Conservation (phyloP, 2,329 filamentous ascomycete species). For the Fusarium irregulare region DNA sequence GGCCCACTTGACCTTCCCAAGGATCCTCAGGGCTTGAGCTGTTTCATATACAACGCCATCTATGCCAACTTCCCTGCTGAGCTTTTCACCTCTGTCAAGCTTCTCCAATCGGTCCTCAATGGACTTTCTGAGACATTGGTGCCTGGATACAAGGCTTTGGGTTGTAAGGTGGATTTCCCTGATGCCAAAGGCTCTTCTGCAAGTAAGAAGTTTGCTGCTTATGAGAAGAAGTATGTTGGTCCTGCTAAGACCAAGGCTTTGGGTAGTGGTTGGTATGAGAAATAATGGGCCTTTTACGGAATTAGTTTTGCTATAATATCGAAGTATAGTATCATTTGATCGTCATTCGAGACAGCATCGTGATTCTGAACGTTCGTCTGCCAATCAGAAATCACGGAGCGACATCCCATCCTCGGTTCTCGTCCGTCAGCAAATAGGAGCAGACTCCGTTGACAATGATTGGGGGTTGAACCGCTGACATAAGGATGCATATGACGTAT, state of each 20-base stretch:
- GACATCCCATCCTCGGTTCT: too few species aligned
- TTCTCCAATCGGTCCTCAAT: slow-evolving; percentile 18
- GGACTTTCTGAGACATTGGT: neutral
- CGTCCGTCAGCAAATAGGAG: too few species aligned
- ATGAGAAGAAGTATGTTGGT: slow-evolving; percentile 26
- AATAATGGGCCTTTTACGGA: neutral
- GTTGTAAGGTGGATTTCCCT: slow-evolving; percentile 22
- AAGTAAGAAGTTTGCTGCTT: slow-evolving; percentile 5
- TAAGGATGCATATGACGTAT: neutral
- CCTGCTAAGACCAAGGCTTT: slow-evolving; percentile 19
- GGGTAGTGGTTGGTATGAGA: slow-evolving; percentile 21
- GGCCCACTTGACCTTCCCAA: slow-evolving; percentile 10
- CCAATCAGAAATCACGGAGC: too few species aligned
- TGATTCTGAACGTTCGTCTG: too few species aligned
- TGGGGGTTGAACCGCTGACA: neutral
- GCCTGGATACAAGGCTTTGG: slow-evolving; percentile 21
- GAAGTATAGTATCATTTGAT: too few species aligned
- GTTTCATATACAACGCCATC: slow-evolving; percentile 25
- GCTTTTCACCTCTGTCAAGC: slow-evolving; percentile 14
- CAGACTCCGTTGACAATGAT: neutral
- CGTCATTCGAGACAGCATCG: too few species aligned
- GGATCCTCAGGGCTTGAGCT: slow-evolving; percentile 8
- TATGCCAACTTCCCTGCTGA: slow-evolving; percentile 25
- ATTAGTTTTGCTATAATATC: too few species aligned
- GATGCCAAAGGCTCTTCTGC: slow-evolving; percentile 20